phyloP scores from a whole-genome alignment of 805 yeast genomes.

The Kazachstania bromeliacearum region DNA sequence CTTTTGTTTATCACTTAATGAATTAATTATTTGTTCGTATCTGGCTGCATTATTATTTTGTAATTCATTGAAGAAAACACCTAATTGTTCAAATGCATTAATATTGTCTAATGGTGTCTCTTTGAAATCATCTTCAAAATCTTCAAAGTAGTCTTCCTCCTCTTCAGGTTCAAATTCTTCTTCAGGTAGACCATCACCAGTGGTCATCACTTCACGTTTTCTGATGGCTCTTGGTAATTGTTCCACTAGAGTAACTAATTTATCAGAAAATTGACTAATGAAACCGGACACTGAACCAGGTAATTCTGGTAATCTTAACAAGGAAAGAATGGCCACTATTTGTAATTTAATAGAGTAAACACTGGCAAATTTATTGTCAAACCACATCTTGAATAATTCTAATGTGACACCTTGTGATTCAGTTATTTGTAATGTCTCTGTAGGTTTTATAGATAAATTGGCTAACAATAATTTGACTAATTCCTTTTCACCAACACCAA shows the following conservation, averaged over 20 bases:
- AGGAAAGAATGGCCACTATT: slow-evolving; percentile 51
- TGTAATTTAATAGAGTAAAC: slow-evolving; percentile 76
- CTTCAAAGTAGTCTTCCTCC: slow-evolving; percentile 46
- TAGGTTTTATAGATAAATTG: slow-evolving; percentile 53
- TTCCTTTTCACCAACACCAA: slow-evolving; percentile 33
- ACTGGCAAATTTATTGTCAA: slow-evolving; percentile 44
- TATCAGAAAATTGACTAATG: slow-evolving; percentile 42
- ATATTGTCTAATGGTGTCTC: slow-evolving; percentile 72
- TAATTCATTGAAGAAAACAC: slow-evolving; percentile 41
- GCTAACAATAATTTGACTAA: slow-evolving; percentile 56
- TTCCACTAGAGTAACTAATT: slow-evolving; percentile 42
- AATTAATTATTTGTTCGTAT: slow-evolving; percentile 31
- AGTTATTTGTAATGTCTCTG: slow-evolving; percentile 42
- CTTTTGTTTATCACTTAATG: slow-evolving; percentile 25
- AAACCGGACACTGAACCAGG: slow-evolving; percentile 31
- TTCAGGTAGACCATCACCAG: slow-evolving; percentile 33
- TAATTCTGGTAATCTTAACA: slow-evolving; percentile 35
- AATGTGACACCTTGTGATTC: slow-evolving; percentile 39
- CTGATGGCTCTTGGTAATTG: slow-evolving; percentile 66
- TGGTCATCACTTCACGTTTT: slow-evolving; percentile 50
- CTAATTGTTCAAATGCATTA: slow-evolving; percentile 59
- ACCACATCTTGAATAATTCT: slow-evolving; percentile 55
- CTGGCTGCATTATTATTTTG: slow-evolving; percentile 38
- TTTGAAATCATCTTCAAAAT: slow-evolving; percentile 67
- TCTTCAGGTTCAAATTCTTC: slow-evolving; percentile 18